Conservation (phyloP, 2,329 filamentous ascomycete species). For the Colletotrichum lindemuthianum region DNA sequence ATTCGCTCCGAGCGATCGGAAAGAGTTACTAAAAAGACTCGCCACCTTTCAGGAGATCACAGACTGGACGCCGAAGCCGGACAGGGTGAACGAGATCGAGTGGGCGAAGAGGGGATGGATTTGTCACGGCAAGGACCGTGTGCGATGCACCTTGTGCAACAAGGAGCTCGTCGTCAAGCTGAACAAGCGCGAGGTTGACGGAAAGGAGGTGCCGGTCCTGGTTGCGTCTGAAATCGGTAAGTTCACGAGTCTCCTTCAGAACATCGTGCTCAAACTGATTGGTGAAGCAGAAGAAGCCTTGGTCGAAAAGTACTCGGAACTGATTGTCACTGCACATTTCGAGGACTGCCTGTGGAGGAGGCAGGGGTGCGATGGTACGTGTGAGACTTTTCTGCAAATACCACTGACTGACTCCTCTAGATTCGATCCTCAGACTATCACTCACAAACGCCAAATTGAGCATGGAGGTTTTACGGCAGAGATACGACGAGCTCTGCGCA, state of each 20-base stretch:
- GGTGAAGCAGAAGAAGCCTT: conserved; percentile 66
- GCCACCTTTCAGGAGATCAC: conserved; percentile 92
- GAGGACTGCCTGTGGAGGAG: conserved; percentile 88
- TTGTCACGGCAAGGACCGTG: conserved; percentile 83
- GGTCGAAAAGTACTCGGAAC: conserved; percentile 77
- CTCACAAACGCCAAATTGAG: conserved; percentile 70
- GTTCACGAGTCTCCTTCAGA: conserved; percentile 27
- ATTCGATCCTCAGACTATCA: conserved; percentile 69
- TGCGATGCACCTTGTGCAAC: conserved; percentile 86
- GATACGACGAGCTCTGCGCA: conserved; percentile 71
- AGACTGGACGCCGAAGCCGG: conserved; percentile 92
- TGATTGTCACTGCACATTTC: conserved; percentile 80
- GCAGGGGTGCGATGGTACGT: conserved; percentile 83
- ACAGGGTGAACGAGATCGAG: conserved; percentile 85
- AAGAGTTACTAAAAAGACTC: conserved; percentile 81
- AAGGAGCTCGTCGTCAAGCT: conserved; percentile 86
- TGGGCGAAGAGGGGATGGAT: conserved; percentile 96
- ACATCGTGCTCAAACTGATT: conserved; percentile 26
- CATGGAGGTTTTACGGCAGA: conserved; percentile 65
- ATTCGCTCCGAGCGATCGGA: conserved; percentile 88
- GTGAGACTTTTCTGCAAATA: background rate
- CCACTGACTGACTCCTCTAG: conserved; percentile 46
- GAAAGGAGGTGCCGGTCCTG: conserved; percentile 62
- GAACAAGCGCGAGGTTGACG: conserved; percentile 67
- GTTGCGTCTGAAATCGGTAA: conserved; percentile 68